phyloP scores from a whole-genome alignment of 192 early-diverging fungal genomes.

The Backusella psychrophila region DNA sequence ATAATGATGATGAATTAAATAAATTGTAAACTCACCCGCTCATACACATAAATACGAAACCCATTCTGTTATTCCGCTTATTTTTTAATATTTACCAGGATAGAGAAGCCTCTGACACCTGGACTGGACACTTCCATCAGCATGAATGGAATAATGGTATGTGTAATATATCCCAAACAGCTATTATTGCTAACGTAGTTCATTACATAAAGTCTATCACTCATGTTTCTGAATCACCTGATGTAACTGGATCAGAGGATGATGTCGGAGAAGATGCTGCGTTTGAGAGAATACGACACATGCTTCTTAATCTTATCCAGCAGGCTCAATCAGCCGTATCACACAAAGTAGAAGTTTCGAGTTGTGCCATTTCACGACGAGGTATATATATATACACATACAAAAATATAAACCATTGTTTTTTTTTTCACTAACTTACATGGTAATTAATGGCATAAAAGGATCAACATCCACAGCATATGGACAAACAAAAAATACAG shows the following conservation, averaged over 20 bases:
- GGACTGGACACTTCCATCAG: neutral
- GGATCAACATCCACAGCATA: neutral
- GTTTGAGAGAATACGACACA: slow-evolving; percentile 14
- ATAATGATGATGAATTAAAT: neutral
- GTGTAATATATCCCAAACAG: neutral
- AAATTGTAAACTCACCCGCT: neutral
- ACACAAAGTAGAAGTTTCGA: slow-evolving; percentile 12
- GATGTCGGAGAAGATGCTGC: slow-evolving; percentile 21
- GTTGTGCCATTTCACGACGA: neutral
- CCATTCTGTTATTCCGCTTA: neutral
- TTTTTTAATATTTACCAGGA: neutral
- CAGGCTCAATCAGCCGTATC: slow-evolving; percentile 22
- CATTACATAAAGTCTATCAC: neutral
- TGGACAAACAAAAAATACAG: neutral
- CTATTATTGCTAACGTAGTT: neutral
- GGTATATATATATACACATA: neutral
- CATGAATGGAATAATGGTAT: slow-evolving; percentile 17
- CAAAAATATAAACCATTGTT: neutral
- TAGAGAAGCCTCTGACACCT: neutral
- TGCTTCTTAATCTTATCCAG: slow-evolving; percentile 18
- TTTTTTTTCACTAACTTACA: neutral
- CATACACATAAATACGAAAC: neutral
- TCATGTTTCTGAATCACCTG: slow-evolving; percentile 12
- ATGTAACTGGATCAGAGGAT: slow-evolving; percentile 2
- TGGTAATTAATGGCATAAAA: neutral